phyloP scores from a whole-genome alignment of 2,329 filamentous ascomycete genomes.

The Cordyceps militaris region DNA sequence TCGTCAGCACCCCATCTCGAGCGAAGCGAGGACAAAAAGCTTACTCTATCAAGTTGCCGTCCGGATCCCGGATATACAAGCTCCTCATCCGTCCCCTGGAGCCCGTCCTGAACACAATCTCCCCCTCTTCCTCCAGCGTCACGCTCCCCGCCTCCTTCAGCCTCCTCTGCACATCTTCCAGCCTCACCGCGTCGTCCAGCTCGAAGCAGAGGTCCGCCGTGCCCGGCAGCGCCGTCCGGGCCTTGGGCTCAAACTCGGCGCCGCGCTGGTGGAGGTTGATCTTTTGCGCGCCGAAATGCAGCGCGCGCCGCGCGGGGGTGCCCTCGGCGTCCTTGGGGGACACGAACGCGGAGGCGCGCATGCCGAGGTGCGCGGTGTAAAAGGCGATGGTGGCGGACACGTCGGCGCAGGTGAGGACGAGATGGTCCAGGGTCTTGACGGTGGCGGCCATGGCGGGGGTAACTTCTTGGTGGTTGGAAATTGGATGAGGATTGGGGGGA shows the following conservation, averaged over 20 bases:
- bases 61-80: slow-evolving; percentile 54
- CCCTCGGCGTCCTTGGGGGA: slow-evolving; percentile 29
- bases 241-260: slow-evolving; percentile 54
- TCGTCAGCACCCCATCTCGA: background rate
- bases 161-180: slow-evolving; percentile 37
- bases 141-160: slow-evolving; percentile 38
- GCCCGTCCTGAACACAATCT: slow-evolving; percentile 48
- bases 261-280: slow-evolving; percentile 54
- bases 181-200: slow-evolving; percentile 36
- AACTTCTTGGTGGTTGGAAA: background rate
- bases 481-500: background rate
- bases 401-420: slow-evolving; percentile 51
- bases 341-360: slow-evolving; percentile 46
- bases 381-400: slow-evolving; percentile 44
- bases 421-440: slow-evolving; percentile 48
- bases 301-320: slow-evolving; percentile 39
- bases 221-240: slow-evolving; percentile 43
- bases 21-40: slow-evolving; percentile 19
- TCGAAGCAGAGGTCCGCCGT: slow-evolving; percentile 56
- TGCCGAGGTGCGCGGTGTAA: slow-evolving; percentile 50
- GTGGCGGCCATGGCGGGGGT: slow-evolving; percentile 14
- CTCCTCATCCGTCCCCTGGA: slow-evolving; percentile 48
- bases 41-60: slow-evolving; percentile 56
- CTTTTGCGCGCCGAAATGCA: slow-evolving; percentile 52
- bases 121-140: slow-evolving; percentile 39